Conservation (phyloP, 1,284 basidiomycete species). For the Ustilago trichophora region DNA sequence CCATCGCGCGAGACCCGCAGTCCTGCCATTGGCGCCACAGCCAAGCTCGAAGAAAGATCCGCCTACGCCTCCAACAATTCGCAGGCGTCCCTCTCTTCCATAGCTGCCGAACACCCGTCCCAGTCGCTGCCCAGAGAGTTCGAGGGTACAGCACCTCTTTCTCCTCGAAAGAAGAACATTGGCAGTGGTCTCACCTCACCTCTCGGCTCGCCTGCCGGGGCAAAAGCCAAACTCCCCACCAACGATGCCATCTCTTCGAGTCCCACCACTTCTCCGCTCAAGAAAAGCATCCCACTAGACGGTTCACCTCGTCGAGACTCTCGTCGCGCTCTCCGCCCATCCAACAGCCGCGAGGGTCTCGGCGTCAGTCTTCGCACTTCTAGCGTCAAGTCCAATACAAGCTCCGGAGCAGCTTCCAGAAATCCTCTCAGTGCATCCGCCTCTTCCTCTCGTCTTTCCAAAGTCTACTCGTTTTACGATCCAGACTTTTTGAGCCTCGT, state of each 20-base stretch:
- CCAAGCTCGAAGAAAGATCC: conserved; percentile 19
- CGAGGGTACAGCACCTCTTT: conserved; percentile 29
- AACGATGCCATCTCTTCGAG: conserved; percentile 12
- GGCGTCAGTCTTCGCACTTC: conserved; percentile 20
- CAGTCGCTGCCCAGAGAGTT: conserved; percentile 7
- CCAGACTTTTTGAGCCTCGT: conserved; percentile 75
- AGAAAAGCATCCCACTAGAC: conserved; percentile 9
- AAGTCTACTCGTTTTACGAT: conserved; percentile 79
- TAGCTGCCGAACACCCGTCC: conserved; percentile 10
- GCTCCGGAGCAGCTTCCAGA: not conserved
- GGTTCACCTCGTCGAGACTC: conserved; percentile 11
- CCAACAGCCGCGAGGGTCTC: conserved; percentile 23
- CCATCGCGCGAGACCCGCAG: conserved; percentile 40
- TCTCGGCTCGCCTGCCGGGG: conserved; percentile 8
- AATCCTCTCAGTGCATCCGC: conserved; percentile 30
- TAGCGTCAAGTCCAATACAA: conserved; percentile 6
- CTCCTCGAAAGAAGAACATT: conserved; percentile 26
- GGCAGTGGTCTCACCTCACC: conserved; percentile 5
- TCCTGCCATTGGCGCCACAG: conserved; percentile 14
- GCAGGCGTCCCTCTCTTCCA: conserved; percentile 15
- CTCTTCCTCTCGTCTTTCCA: conserved; percentile 35
- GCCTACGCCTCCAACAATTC: conserved; percentile 10
- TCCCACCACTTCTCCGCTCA: conserved; percentile 21
- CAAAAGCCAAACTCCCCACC: conserved; percentile 8
- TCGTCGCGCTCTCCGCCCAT: conserved; percentile 8